Evolutionary conservation across 2,329 filamentous ascomycete genomes (phyloP).

Genomic region (Zasmidium citrigriseum): DNA sequence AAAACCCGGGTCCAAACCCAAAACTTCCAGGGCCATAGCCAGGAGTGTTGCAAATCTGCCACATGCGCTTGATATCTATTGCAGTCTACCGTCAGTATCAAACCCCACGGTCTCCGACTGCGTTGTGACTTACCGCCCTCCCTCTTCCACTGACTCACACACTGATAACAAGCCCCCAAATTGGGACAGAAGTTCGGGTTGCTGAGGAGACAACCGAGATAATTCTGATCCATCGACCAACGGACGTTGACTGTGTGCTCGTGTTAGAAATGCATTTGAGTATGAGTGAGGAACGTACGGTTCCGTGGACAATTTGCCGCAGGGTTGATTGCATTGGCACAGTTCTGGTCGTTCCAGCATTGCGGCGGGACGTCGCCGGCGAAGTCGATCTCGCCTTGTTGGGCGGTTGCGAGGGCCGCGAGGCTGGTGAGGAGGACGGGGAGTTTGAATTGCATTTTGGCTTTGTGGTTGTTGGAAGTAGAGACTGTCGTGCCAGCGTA

Average conservation of each 20-base stretch:
- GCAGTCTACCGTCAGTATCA: background rate
- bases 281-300: background rate
- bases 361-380: background rate
- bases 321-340: background rate
- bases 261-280: background rate
- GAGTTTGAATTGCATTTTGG: background rate
- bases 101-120: background rate
- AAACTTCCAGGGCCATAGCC: no score
- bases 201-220: background rate
- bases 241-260: background rate
- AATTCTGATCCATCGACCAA: background rate
- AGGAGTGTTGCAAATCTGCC: background rate
- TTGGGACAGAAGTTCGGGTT: background rate
- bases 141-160: background rate
- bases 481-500: no score
- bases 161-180: background rate
- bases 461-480: background rate
- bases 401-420: background rate
- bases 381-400: background rate
- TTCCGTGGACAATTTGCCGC: background rate
- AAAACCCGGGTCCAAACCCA: no score
- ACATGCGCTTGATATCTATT: background rate
- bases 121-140: background rate
- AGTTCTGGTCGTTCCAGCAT: background rate
- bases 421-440: background rate